Evolutionary conservation across 2,329 filamentous ascomycete species (phyloP).

Genomic region (Dactylellina leptospora): DNA sequence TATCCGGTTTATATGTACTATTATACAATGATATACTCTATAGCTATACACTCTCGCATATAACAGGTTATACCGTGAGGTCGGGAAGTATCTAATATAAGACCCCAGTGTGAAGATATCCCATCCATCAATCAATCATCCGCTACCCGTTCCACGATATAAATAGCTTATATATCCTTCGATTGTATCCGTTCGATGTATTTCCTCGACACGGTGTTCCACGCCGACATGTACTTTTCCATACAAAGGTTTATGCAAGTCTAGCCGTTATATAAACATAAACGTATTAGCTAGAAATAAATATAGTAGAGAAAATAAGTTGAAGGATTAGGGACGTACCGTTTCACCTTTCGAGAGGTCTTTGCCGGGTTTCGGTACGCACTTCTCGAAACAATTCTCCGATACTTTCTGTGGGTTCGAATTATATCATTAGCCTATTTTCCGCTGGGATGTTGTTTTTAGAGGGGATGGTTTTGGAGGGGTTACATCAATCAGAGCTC

Average conservation of each 20-base stretch:
- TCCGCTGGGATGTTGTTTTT: neutral
- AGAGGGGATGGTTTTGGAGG: neutral
- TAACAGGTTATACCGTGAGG: too few relatives aligned
- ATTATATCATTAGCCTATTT: neutral
- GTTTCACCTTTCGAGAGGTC: conserved; percentile 73
- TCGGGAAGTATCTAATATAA: too few relatives aligned
- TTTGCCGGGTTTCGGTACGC: conserved; percentile 74
- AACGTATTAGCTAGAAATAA: neutral
- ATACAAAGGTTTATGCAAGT: conserved; percentile 78
- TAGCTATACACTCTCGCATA: neutral
- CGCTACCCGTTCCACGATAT: neutral
- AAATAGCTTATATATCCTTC: conserved; percentile 58
- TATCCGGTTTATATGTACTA: conserved; percentile 5
- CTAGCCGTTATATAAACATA: conserved; percentile 57
- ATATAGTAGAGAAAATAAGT: neutral
- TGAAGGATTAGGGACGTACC: conserved; percentile 33
- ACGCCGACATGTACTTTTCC: conserved; percentile 84
- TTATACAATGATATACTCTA: conserved; percentile 9
- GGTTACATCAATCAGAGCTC: conserved; percentile 47
- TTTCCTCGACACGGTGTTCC: conserved; percentile 76
- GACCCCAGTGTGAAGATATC: conserved; percentile 17
- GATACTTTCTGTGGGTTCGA: conserved; percentile 73
- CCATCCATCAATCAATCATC: neutral
- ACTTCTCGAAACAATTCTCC: conserved; percentile 81
- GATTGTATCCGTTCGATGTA: conserved; percentile 73